Percentiles rank a stretch among this genome's conserved stretches.
Evolutionary conservation across 116 monocot genomes (phyloP).

Genomic region (Zostera marina): DNA sequence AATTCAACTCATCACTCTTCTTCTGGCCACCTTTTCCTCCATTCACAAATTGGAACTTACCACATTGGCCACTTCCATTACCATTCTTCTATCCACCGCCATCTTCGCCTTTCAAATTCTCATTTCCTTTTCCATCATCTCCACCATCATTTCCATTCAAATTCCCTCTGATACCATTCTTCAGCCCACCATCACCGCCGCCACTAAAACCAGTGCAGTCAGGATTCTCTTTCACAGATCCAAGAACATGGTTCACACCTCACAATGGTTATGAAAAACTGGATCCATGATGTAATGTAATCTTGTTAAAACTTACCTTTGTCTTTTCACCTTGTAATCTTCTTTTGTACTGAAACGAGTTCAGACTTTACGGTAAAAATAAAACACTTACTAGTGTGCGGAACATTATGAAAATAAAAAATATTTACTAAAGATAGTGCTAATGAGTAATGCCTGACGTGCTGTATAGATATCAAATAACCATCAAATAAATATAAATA

Average conservation of each 20-base stretch:
- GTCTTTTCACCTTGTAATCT: background rate
- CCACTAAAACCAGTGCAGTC: constrained; percentile 13
- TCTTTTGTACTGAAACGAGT: too few species aligned
- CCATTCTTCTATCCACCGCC: constrained; percentile 19
- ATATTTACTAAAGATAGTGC: too few species aligned
- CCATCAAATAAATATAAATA: too few species aligned
- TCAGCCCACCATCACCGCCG: constrained; percentile 17
- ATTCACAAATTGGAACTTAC: constrained; percentile 19
- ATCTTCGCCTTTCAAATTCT: constrained; percentile 5
- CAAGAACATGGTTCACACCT: constrained; percentile 9
- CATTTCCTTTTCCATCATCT: constrained; percentile 24
- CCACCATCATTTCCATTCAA: constrained; percentile 6
- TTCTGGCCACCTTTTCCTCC: constrained; percentile 72
- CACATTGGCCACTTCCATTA: constrained; percentile 24
- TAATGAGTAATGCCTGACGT: too few species aligned
- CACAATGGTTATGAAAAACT: background rate
- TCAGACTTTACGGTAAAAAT: too few species aligned
- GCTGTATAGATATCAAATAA: too few species aligned
- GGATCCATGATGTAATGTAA: background rate
- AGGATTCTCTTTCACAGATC: background rate
- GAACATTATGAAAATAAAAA: too few species aligned
- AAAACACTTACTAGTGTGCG: too few species aligned
- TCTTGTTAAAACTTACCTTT: background rate
- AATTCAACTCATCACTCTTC: constrained; percentile 28
- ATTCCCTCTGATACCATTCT: too few species aligned